Percentiles rank a stretch among this genome's conserved stretches.
Conservation (phyloP, 331 rosid species). For the Prunus yedoensis region DNA sequence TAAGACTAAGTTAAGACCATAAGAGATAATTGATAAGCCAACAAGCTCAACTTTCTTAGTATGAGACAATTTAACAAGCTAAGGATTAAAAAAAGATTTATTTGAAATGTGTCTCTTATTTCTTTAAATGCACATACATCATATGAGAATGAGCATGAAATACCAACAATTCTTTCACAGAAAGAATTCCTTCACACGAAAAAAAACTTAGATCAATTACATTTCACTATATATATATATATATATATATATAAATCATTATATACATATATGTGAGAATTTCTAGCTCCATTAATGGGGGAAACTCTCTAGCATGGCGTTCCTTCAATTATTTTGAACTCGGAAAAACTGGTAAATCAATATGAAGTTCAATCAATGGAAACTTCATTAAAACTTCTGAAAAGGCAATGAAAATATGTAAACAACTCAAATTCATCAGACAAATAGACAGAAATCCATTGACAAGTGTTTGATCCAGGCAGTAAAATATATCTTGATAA, state of each 20-base stretch:
- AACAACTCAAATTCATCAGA: background rate
- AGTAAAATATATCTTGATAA: background rate
- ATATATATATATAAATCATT: too few species aligned
- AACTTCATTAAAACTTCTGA: background rate
- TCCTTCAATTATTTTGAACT: background rate
- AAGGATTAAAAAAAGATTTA: background rate
- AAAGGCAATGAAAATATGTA: background rate
- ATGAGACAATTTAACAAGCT: background rate
- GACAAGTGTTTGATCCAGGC: slow-evolving; percentile 1
- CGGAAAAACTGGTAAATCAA: background rate
- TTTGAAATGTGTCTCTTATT: background rate
- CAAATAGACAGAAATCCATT: background rate
- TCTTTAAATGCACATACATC: background rate
- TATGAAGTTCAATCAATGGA: background rate
- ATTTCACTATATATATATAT: too few species aligned
- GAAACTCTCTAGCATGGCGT: background rate
- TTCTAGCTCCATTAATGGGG: background rate
- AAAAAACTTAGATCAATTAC: too few species aligned
- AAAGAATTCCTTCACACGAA: too few species aligned
- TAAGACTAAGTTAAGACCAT: background rate
- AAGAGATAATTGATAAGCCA: background rate
- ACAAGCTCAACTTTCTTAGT: background rate
- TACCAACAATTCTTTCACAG: too few species aligned
- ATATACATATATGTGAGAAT: background rate
- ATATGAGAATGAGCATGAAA: background rate